phyloP scores from a whole-genome alignment of 2,329 filamentous ascomycete species.

The Diaporthe aspalathi region DNA sequence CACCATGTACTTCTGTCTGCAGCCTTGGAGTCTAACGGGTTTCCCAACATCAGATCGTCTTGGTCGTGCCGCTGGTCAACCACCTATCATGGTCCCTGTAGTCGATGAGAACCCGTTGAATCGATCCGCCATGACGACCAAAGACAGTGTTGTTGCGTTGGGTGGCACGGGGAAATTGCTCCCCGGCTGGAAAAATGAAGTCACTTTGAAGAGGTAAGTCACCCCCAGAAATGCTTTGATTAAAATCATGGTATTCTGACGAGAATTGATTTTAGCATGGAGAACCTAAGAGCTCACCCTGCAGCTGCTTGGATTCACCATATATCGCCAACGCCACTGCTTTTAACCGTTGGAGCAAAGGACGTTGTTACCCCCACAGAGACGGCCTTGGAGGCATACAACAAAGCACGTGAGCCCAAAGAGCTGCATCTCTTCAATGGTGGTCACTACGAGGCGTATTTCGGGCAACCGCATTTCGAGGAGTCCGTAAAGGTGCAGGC shows the following conservation, averaged over 20 bases:
- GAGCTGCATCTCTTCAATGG: not conserved
- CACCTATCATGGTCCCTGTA: not conserved
- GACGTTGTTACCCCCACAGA: not conserved
- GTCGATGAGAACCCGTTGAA: not conserved
- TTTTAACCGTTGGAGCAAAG: not conserved
- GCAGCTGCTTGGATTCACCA: not conserved
- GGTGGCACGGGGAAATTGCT: not conserved
- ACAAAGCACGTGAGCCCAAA: not conserved
- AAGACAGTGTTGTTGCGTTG: not conserved
- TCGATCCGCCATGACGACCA: not conserved
- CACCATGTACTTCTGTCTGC: too few species aligned
- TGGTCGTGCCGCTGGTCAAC: not conserved
- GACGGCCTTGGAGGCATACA: not conserved
- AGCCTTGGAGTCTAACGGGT: too few species aligned
- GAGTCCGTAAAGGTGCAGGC: too few species aligned
- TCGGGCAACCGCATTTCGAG: too few species aligned
- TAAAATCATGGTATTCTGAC: not conserved
- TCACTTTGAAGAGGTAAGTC: not conserved
- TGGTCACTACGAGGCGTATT: not conserved
- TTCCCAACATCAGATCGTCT: not conserved
- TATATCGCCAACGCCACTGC: not conserved
- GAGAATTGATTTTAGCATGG: not conserved
- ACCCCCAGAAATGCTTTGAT: not conserved
- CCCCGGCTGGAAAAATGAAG: not conserved
- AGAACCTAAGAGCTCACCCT: not conserved